These are phyloP conservation scores for Candida hispaniensis DNA, from an alignment of 805 yeast species.

Conservation along the genomic window DNA sequence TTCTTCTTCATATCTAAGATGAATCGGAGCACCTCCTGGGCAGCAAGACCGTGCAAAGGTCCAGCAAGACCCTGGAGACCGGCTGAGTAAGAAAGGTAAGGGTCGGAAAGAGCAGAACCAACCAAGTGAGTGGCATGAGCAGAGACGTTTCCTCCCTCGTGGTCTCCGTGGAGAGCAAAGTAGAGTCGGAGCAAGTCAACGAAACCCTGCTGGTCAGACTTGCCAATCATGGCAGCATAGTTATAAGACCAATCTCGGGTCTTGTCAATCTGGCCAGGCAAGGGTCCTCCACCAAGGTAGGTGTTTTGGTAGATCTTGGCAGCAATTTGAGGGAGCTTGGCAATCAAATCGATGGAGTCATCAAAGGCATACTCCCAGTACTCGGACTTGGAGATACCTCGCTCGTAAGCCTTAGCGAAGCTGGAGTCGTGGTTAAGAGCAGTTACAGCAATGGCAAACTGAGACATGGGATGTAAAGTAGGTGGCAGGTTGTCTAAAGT, in stretches of 20 bases:
- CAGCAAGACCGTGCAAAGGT: slow-evolving; percentile 80
- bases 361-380: slow-evolving; percentile 79
- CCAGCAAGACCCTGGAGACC: slow-evolving; percentile 82
- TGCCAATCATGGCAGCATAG: slow-evolving; percentile 53
- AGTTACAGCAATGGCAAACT: slow-evolving; percentile 70
- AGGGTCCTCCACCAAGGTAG: slow-evolving; percentile 59
- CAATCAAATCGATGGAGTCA: slow-evolving; percentile 68
- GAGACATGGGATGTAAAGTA: slow-evolving; percentile 81
- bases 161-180: slow-evolving; percentile 75
- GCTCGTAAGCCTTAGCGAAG: slow-evolving; percentile 75
- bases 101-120: slow-evolving; percentile 72
- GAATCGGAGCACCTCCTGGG: slow-evolving; percentile 82
- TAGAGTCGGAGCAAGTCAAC: slow-evolving; percentile 72
- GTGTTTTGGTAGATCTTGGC: slow-evolving; percentile 77
- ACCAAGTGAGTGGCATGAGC: slow-evolving; percentile 82
- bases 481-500: slow-evolving; percentile 65
- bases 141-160: slow-evolving; percentile 84
- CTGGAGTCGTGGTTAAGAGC: slow-evolving; percentile 76
- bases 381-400: slow-evolving; percentile 68
- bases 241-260: slow-evolving; percentile 53
- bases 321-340: slow-evolving; percentile 73
- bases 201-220: slow-evolving; percentile 54
- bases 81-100: slow-evolving; percentile 68
- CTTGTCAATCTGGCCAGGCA: slow-evolving; percentile 29
- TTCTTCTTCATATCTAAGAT: slow-evolving; percentile 53